These are phyloP conservation scores for Edaphochlamys debaryana DNA, from an alignment of 139 green algal species.

Conservation along the genomic window DNA sequence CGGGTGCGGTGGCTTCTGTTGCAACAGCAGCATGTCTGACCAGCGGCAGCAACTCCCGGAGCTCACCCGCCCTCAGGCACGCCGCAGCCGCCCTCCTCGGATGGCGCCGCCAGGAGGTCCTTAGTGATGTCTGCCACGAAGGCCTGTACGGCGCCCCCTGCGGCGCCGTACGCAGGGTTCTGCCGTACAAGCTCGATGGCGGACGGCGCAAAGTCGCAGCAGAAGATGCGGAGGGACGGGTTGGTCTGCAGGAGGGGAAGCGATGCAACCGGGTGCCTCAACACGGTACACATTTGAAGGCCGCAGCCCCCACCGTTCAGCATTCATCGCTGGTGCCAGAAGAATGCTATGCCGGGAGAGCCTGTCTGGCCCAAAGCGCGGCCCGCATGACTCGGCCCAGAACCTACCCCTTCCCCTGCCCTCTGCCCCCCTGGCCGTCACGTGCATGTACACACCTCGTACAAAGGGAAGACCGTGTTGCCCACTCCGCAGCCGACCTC, in stretches of 20 bases:
- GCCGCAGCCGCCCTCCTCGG: conserved; percentile 15
- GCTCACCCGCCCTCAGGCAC: conserved; percentile 16
- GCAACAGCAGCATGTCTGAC: too few species aligned
- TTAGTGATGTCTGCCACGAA: conserved; percentile 90
- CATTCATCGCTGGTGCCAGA: too few species aligned
- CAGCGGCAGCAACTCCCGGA: too few species aligned
- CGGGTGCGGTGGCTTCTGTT: too few species aligned
- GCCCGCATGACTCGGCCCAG: too few species aligned
- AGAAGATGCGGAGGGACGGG: conserved; percentile 70
- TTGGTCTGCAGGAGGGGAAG: conserved; percentile 50
- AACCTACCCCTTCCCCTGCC: too few species aligned
- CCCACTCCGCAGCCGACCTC: conserved; percentile 95
- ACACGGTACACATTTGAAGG: too few species aligned
- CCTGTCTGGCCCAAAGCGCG: too few species aligned
- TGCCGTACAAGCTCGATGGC: conserved; percentile 82
- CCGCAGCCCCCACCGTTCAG: too few species aligned
- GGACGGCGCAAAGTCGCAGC: conserved; percentile 88
- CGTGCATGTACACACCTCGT: conserved; percentile 53
- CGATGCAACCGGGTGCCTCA: background rate
- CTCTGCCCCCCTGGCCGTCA: background rate
- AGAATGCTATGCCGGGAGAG: too few species aligned
- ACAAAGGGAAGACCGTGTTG: conserved; percentile 92
- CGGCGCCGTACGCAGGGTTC: conserved; percentile 44
- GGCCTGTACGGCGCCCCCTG: conserved; percentile 59
- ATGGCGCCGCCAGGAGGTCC: conserved; percentile 48